Evolutionary conservation across 371 early-diverging fungal species (phyloP).

Genomic region (Mucor sp.): DNA sequence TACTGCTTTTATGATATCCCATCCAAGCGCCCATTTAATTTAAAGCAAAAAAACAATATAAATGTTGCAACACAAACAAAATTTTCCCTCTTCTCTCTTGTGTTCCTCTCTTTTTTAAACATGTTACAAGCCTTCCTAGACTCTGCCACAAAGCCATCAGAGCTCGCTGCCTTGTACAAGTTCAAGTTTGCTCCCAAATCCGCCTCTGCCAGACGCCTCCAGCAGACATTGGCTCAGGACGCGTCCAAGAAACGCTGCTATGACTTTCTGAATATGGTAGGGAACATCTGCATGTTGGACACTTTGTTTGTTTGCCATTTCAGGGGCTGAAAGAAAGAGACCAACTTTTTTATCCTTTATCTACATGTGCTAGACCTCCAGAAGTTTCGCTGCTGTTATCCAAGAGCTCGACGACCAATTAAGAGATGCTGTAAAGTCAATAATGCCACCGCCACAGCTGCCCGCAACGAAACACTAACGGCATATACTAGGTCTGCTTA

Average conservation of each 20-base stretch:
- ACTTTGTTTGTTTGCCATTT: background rate
- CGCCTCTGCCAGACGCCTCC: slow-evolving; percentile 49
- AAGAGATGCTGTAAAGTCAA: slow-evolving; percentile 69
- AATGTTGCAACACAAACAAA: slow-evolving; percentile 5
- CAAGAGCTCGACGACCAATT: slow-evolving; percentile 89
- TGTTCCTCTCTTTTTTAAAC: background rate
- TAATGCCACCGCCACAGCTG: too few species aligned
- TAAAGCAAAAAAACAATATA: background rate
- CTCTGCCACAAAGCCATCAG: slow-evolving; percentile 82
- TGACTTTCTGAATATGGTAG: slow-evolving; percentile 78
- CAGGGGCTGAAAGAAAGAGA: background rate
- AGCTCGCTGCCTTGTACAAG: slow-evolving; percentile 77
- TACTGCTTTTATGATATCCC: background rate
- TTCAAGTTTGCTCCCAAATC: slow-evolving; percentile 73
- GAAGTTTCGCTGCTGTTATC: slow-evolving; percentile 96
- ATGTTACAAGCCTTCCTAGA: slow-evolving; percentile 51
- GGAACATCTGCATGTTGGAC: background rate
- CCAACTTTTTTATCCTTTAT: background rate
- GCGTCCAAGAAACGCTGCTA: slow-evolving; percentile 78
- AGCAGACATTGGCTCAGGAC: slow-evolving; percentile 52
- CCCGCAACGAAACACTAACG: background rate
- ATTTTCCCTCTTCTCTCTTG: slow-evolving; percentile 11
- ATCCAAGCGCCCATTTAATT: slow-evolving; percentile 1
- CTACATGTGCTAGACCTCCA: slow-evolving; percentile 66
- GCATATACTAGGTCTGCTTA: slow-evolving; percentile 64